Evolutionary conservation across 2,329 filamentous ascomycete genomes (phyloP), one percentile per base, ranked within the genome.

Genomic region (Hypoxylon sp.): DNA sequence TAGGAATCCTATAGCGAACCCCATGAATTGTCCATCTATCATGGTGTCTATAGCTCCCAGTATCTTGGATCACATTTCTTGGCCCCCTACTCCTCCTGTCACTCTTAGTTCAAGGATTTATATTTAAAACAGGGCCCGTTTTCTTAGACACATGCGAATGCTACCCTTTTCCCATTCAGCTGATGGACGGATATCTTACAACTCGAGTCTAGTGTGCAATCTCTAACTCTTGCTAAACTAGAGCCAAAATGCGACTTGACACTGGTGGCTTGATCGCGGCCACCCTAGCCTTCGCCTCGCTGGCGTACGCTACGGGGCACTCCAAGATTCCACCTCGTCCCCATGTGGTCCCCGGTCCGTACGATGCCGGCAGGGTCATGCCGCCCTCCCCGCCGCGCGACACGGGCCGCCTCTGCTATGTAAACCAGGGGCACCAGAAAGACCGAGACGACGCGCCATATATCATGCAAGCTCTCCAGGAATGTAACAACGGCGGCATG

Each of bases 401-500:
- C 9, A 20, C 52, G 26, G 52, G 38, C 35, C 61, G 58, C 4
- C 55, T 58, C 11, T 67, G 65, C 21, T 24, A 64, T 17, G 65
- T 66, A 9, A 47, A 55, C 17, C 58, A 60, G 11, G 65, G 48
- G n/a, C 31, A 20, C 17, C 21, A 29, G 4, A 15, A 35, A 5
- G 35, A 55, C 4, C 58, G 55, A 13, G 68, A 72, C 41, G 70
- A 71, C 33, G 65, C 68, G 24, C 42, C 62, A n/a, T 41, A 78
- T 46, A 82, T 88, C 52, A 68, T 87, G 2, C 67, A 75, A 0
- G 83, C 84, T 1, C 73, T 87, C 55, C 73, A 82, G 26, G 67
- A 79, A 55, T 89, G 86, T 72, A 89, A 88, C 66, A 74, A 85
- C 57, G 86, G 86, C 9, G 87, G 87, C 6, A 83, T 82, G 10